Evolutionary conservation across 805 yeast genomes (phyloP).

Genomic region (Wickerhamiella allomyrinae): DNA sequence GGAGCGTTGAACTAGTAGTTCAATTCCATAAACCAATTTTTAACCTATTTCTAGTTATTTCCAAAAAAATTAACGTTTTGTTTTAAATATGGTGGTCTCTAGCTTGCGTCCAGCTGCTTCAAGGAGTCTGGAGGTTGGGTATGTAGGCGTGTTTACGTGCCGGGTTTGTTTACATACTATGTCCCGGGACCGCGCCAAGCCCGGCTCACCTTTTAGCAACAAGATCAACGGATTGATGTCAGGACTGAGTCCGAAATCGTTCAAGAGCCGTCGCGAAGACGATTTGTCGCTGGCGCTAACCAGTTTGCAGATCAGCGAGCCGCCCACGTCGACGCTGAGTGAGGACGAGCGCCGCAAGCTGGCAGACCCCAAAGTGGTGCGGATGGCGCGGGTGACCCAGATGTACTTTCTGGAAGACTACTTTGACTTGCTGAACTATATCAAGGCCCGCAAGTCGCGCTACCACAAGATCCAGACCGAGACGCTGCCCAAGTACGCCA

Average conservation of each 20-base stretch:
- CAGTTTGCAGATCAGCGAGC: not conserved
- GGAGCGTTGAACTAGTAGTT: not conserved
- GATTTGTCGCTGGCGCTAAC: not conserved
- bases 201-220: conserved; percentile 3
- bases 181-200: conserved; percentile 2
- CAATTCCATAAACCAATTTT: too few relatives aligned
- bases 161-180: conserved; percentile 2
- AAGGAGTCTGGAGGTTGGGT: too few relatives aligned
- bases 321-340: conserved; percentile 3
- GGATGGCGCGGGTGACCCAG: conserved; percentile 83
- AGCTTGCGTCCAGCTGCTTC: too few relatives aligned
- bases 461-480: conserved; percentile 52
- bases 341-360: conserved; percentile 32
- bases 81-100: too few relatives aligned
- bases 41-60: too few relatives aligned
- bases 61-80: too few relatives aligned
- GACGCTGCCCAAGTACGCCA: conserved; percentile 21
- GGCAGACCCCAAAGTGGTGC: conserved; percentile 58
- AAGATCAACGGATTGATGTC: conserved; percentile 4
- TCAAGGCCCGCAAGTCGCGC: conserved; percentile 73
- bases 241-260: conserved; percentile 5
- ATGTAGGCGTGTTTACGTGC: too few relatives aligned
- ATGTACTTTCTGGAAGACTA: conserved; percentile 89
- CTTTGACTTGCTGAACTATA: conserved; percentile 89
- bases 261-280: not conserved